Conservation (phyloP, 108 stramenopile species). For the Hondaea fermentalgiana region DNA sequence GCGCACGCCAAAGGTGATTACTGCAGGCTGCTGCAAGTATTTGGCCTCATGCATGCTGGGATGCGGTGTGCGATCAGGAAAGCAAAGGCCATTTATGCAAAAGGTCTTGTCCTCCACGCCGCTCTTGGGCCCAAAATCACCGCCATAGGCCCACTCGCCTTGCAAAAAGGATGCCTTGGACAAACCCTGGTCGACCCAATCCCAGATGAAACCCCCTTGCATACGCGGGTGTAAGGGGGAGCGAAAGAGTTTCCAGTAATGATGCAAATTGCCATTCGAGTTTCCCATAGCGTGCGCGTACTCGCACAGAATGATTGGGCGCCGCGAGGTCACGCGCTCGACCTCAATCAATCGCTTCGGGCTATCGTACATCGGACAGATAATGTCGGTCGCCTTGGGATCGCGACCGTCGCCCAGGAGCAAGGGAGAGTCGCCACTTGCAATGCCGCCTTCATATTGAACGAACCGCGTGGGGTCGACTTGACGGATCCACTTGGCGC, state of each 20-base stretch:
- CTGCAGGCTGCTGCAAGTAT: slow-evolving; percentile 70
- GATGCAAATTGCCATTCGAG: slow-evolving; percentile 69
- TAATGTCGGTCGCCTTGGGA: slow-evolving; percentile 70
- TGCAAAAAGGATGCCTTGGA: slow-evolving; percentile 6
- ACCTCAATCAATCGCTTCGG: slow-evolving; percentile 51
- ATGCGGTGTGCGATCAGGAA: slow-evolving; percentile 75
- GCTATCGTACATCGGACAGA: slow-evolving; percentile 89
- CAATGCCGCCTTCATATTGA: slow-evolving; percentile 61
- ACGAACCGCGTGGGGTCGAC: slow-evolving; percentile 65
- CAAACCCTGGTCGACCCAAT: slow-evolving; percentile 83
- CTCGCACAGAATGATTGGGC: slow-evolving; percentile 86
- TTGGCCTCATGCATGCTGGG: slow-evolving; percentile 77
- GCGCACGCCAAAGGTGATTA: background rate
- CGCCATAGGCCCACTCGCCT: slow-evolving; percentile 71
- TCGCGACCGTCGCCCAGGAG: slow-evolving; percentile 47
- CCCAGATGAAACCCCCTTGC: slow-evolving; percentile 96
- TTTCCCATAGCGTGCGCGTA: slow-evolving; percentile 94
- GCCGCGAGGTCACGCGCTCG: slow-evolving; percentile 47
- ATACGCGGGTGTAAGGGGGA: slow-evolving; percentile 48
- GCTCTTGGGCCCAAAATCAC: slow-evolving; percentile 72
- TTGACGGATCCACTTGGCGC: slow-evolving; percentile 46
- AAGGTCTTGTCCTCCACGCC: slow-evolving; percentile 65
- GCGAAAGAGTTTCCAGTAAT: slow-evolving; percentile 80
- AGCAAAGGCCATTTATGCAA: slow-evolving; percentile 83
- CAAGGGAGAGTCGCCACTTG: slow-evolving; percentile 48